Percentiles rank a stretch among this genome's conserved stretches.
These are phyloP conservation scores for Recurvomyces mirabilis DNA, from an alignment of 495 filamentous ascomycete species.

Conservation along the genomic window DNA sequence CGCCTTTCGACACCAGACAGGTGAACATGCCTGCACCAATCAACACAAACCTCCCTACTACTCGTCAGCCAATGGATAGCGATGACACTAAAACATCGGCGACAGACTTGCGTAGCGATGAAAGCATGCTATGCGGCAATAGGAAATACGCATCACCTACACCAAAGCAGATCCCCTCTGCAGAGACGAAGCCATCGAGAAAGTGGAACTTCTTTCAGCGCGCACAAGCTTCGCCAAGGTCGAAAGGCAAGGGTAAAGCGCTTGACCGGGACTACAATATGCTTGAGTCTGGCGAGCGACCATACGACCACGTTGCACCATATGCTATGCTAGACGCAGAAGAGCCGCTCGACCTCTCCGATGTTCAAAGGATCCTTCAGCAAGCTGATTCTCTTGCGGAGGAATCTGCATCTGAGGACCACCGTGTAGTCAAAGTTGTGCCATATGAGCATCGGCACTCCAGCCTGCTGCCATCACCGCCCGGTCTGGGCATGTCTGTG, in stretches of 20 bases:
- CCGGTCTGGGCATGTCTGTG: neutral
- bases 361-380: conserved; percentile 56
- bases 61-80: conserved; percentile 28
- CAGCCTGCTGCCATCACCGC: conserved; percentile 18
- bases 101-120: too few relatives aligned
- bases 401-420: conserved; percentile 8
- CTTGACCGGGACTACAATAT: too few relatives aligned
- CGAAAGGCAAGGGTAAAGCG: conserved; percentile 32
- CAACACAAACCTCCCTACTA: conserved; percentile 24
- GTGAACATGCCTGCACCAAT: conserved; percentile 19
- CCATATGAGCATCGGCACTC: conserved; percentile 16
- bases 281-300: too few relatives aligned
- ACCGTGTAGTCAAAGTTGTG: neutral
- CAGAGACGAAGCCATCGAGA: conserved; percentile 30
- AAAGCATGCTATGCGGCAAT: too few relatives aligned
- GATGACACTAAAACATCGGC: conserved; percentile 21
- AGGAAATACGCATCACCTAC: conserved; percentile 11
- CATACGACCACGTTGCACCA: conserved; percentile 43
- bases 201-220: conserved; percentile 82
- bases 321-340: conserved; percentile 72
- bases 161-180: conserved; percentile 4
- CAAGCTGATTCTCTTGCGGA: conserved; percentile 22
- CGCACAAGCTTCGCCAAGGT: conserved; percentile 45
- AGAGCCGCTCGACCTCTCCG: conserved; percentile 55
- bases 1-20: conserved; percentile 19